Evolutionary conservation across 495 filamentous ascomycete genomes (phyloP), one percentile per base, ranked within the genome.

Genomic region (Staphylotrichum tortipilum): DNA sequence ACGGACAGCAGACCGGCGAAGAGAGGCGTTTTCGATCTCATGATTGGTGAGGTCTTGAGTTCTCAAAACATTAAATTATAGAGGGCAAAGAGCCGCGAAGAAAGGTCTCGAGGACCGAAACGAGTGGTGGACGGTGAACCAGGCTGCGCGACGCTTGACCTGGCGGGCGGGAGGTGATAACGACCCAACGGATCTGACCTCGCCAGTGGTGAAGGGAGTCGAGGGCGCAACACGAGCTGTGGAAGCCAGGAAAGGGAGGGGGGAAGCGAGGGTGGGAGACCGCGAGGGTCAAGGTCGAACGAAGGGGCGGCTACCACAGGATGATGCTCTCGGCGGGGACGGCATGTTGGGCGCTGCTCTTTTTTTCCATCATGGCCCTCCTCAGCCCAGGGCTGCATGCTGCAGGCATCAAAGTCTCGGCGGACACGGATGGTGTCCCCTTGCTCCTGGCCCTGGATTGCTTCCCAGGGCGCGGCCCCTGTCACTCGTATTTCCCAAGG

Each of bases 1-100:
- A 67, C 50, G 34, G 58, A 63, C 26, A 71, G 49, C 47, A 68
- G 53, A 48, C 55, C 58, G 46, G 67, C 58, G 14, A 63, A 38
- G 41, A 57, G 7, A 23, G 54, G 36, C 10, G 37, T 28, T n/a
- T 14, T 47, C 22, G 54, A 51, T 53, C 42, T 67, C 60, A 67
- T 67, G 11, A 21, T 58, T 26, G 17, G 23, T 14, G 18, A 8
- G n/a, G 36, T 17, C 47, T 54, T 14, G 18, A 8, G n/a, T 29
- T 17, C 47, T 54, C 15, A 52, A 51, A 45, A 51, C 54, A 55
- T 54, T 50, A 57, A 24, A 24, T 26, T 36, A 28, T 8, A 12
- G 33, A 33, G 14, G 29, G 30, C 23, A 18, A 36, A 36, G n/a
- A 40, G 29, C 18, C 7, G n/a, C n/a, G 18, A 12, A 7, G 12